phyloP scores from a whole-genome alignment of 768 basidiomycete genomes.

The Clitopilus passeckerianus region DNA sequence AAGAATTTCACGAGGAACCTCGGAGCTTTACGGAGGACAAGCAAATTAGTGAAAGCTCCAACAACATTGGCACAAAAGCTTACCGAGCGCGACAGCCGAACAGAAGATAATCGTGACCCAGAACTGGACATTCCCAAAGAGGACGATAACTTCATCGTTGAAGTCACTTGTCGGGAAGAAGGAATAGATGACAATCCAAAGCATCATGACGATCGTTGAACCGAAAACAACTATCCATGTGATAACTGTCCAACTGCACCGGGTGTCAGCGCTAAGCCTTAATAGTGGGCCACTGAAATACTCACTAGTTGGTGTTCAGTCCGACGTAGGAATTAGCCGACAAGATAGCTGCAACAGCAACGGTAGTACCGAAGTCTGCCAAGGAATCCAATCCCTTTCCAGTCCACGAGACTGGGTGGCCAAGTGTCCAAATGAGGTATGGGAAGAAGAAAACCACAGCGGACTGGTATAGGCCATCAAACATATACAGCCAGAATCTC shows the following conservation, averaged over 20 bases:
- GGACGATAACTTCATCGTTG: slow-evolving; percentile 61
- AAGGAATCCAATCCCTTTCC: slow-evolving; percentile 77
- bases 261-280: slow-evolving; percentile 14
- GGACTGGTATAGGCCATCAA: slow-evolving; percentile 93
- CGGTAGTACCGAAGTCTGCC: slow-evolving; percentile 88
- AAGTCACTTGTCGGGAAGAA: slow-evolving; percentile 72
- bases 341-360: slow-evolving; percentile 82
- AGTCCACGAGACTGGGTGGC: slow-evolving; percentile 65
- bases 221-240: slow-evolving; percentile 81
- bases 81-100: slow-evolving; percentile 68
- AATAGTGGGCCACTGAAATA: slow-evolving; percentile 18
- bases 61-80: slow-evolving; percentile 13
- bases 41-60: not conserved
- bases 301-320: slow-evolving; percentile 85
- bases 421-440: slow-evolving; percentile 66
- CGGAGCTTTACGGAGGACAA: slow-evolving; percentile 47
- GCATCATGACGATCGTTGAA: slow-evolving; percentile 73
- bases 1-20: slow-evolving; percentile 76
- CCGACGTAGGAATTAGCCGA: slow-evolving; percentile 89
- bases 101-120: slow-evolving; percentile 78
- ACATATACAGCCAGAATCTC: slow-evolving; percentile 95
- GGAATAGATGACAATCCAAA: slow-evolving; percentile 90
- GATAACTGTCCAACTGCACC: slow-evolving; percentile 70
- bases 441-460: slow-evolving; percentile 84
- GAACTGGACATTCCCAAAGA: slow-evolving; percentile 78